Base-by-base conservation (phyloP, 305 asterid genomes). In the Andrographis paniculata region DNA sequence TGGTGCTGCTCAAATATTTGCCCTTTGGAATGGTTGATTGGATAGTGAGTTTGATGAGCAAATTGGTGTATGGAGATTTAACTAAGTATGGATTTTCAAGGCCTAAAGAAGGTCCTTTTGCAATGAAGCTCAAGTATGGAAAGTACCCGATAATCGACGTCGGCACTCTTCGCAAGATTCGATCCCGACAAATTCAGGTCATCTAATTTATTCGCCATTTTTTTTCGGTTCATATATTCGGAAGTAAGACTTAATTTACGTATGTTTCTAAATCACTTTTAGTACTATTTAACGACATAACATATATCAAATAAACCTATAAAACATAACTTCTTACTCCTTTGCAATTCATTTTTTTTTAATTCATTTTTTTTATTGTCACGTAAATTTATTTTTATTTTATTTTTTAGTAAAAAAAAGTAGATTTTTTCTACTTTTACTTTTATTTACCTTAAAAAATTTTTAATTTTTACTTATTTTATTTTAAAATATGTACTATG, bases 101-200 rank as follows among this genome's bases (percentile, higher is more conserved):
- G 64, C 91, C 93, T 5, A 33, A 65, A 23, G 81, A 66, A 43
- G 94, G 85, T 1, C 93, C 91, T 1, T 78, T 74, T 28, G 1
- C 67, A 18, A 47, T 52, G 50, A 83, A 73, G 52, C 35, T 19
- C 8, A 71, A 78, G 50, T 45, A 60, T 42, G 96, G 96, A 0
- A 87, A 83, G 41, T 78, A 80, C 50, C 94, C 93, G 0, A 55
- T 87, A 1, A 6, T 83, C 27, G 89, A 87, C 36, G 72, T 71
- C 28, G 96, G 94, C 14, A 76, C 94, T 20, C 0, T 52, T 28
- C 20, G 4, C 22, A 78, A 80, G 27, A 69, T 87, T 33, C 76
- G 68, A 28, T 66, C 83, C 0, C 64, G 82, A 2, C 53, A 78
- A 40, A 74, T 87, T 73, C 75, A 80, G 89, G 94, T 87, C 30